Percentiles rank a stretch among this genome's conserved stretches.
phyloP scores from a whole-genome alignment of 2,329 filamentous ascomycete genomes.

The Trichoderma sp. region DNA sequence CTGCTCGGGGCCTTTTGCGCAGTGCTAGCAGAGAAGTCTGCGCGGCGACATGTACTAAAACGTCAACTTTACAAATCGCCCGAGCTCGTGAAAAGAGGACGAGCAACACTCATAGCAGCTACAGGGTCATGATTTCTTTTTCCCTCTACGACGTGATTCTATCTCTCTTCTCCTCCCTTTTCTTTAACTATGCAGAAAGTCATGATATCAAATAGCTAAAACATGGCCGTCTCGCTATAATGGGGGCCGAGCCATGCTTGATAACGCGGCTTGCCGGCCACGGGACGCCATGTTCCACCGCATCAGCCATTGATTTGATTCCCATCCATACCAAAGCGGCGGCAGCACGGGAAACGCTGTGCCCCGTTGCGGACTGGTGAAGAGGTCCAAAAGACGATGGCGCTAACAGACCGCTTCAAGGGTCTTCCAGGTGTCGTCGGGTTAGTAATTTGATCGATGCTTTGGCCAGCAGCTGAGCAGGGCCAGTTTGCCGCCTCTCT shows the following conservation, averaged over 20 bases:
- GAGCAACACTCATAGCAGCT: conserved; percentile 1
- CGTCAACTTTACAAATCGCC: conserved; percentile 3
- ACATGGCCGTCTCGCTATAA: background rate
- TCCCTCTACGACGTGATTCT: background rate
- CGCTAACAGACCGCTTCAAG: conserved; percentile 4
- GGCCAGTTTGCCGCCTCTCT: background rate
- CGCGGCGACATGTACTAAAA: background rate
- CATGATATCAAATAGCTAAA: background rate
- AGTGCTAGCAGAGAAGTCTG: background rate
- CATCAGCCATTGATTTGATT: background rate
- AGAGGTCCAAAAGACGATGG: background rate
- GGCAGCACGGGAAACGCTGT: conserved; percentile 9
- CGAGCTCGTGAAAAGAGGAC: background rate
- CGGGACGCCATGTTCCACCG: background rate
- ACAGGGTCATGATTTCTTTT: background rate
- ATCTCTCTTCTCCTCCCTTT: background rate
- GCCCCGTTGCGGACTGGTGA: background rate
- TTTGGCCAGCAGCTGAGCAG: background rate
- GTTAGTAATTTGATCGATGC: background rate
- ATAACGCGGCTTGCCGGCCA: conserved; percentile 3
- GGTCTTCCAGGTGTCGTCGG: background rate
- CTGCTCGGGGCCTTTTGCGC: background rate
- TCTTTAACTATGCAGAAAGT: too few relatives aligned
- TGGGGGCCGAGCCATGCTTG: conserved; percentile 5
- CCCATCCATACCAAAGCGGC: background rate